Percentiles rank a stretch among this genome's conserved stretches.
phyloP scores from a whole-genome alignment of 371 early-diverging fungal species.

The Mortierella sp. region DNA sequence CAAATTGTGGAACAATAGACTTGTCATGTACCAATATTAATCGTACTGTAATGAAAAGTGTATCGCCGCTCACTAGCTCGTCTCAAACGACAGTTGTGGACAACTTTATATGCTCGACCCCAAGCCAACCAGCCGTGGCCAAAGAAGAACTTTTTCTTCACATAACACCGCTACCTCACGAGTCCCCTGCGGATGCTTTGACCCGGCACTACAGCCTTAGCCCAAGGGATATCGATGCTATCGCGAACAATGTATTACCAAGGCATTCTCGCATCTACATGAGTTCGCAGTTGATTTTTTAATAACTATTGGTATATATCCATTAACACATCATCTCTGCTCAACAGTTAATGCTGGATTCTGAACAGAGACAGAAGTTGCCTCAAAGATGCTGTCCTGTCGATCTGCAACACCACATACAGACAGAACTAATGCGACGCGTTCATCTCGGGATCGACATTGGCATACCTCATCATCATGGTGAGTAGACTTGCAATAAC shows the following conservation, averaged over 20 bases:
- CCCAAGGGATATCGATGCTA: slow-evolving; percentile 25
- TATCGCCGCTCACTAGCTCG: slow-evolving; percentile 4
- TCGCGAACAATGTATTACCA: slow-evolving; percentile 28
- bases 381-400: slow-evolving; percentile 27
- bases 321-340: too few relatives aligned
- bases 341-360: background rate
- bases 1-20: too few relatives aligned
- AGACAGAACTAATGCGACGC: slow-evolving; percentile 34
- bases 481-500: background rate
- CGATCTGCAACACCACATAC: slow-evolving; percentile 33
- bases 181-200: slow-evolving; percentile 33
- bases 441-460: slow-evolving; percentile 42
- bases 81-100: slow-evolving; percentile 26
- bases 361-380: slow-evolving; percentile 15
- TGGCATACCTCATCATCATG: slow-evolving; percentile 19
- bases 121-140: background rate
- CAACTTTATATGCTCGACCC: background rate
- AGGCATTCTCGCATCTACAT: too few relatives aligned
- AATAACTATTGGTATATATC: too few relatives aligned
- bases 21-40: background rate
- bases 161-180: slow-evolving; percentile 24
- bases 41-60: background rate
- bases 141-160: slow-evolving; percentile 29
- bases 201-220: slow-evolving; percentile 27
- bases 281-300: too few relatives aligned